Conservation (phyloP, 2,329 filamentous ascomycete genomes). For the Ophiosphaerella herpotricha region DNA sequence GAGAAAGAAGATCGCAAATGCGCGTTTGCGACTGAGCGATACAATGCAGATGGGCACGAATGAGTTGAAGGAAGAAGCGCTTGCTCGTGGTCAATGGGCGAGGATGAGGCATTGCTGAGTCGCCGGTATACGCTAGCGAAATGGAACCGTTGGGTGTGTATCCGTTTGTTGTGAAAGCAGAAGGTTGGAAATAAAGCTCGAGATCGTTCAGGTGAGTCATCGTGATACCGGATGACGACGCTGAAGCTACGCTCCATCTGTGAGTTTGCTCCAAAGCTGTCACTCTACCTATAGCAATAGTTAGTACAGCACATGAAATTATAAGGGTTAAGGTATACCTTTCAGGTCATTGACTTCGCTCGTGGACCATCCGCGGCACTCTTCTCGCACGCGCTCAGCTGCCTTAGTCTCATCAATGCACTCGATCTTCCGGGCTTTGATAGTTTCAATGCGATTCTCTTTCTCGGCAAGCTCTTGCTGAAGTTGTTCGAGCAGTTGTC, state of each 20-base stretch:
- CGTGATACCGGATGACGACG: slow-evolving; percentile 65
- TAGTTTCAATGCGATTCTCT: slow-evolving; percentile 65
- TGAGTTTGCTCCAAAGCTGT: slow-evolving; percentile 67
- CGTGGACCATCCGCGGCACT: slow-evolving; percentile 86
- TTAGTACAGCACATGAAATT: slow-evolving; percentile 41
- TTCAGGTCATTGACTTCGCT: slow-evolving; percentile 80
- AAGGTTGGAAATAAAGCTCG: slow-evolving; percentile 72
- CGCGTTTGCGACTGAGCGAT: slow-evolving; percentile 63
- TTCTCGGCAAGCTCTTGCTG: slow-evolving; percentile 70
- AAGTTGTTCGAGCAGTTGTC: slow-evolving; percentile 67
- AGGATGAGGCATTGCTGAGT: slow-evolving; percentile 59
- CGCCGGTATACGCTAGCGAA: slow-evolving; percentile 72
- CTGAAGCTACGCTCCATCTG: slow-evolving; percentile 72
- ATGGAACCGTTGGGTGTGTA: slow-evolving; percentile 58
- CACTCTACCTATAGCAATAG: slow-evolving; percentile 60
- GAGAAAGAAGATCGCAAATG: slow-evolving; percentile 61
- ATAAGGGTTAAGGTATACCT: slow-evolving; percentile 56
- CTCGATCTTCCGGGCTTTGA: slow-evolving; percentile 69
- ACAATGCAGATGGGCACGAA: slow-evolving; percentile 69
- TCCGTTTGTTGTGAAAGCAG: slow-evolving; percentile 58
- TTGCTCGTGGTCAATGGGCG: slow-evolving; percentile 66
- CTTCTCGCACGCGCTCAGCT: slow-evolving; percentile 81
- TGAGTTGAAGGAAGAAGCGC: slow-evolving; percentile 75
- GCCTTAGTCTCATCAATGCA: slow-evolving; percentile 76
- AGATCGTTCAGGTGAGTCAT: slow-evolving; percentile 75